Conservation (phyloP, 257 asterid genomes). For the Nicotiana paniculata region DNA sequence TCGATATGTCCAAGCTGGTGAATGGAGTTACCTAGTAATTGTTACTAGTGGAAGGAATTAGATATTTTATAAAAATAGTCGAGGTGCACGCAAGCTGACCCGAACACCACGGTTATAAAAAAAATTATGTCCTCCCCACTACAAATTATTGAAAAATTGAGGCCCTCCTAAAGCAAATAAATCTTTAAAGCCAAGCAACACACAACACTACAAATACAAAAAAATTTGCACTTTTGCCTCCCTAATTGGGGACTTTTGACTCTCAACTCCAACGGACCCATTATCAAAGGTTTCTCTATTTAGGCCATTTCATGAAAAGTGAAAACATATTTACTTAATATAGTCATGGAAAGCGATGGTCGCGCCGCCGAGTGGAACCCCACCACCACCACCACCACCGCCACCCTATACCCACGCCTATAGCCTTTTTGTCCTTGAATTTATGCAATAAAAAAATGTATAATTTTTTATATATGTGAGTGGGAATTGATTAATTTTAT, state of each 20-base stretch:
- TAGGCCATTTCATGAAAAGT: background rate
- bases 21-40: no score
- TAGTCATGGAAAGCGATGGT: background rate
- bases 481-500: background rate
- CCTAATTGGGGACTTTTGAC: background rate
- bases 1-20: no score
- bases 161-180: background rate
- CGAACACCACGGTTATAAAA: no score
- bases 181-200: conserved; percentile 25
- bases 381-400: conserved; percentile 25
- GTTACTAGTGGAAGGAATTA: no score
- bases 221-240: background rate
- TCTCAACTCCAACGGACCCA: background rate
- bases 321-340: background rate
- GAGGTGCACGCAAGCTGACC: no score
- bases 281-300: background rate
- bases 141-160: background rate
- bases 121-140: conserved; percentile 12
- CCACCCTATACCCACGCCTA: background rate
- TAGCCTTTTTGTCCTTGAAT: background rate
- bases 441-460: background rate
- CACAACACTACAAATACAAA: background rate
- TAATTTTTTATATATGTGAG: background rate
- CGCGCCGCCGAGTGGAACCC: conserved; percentile 24
- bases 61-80: fast-evolving